Percentiles rank a stretch among this genome's conserved stretches.
These are phyloP conservation scores for Arthrinium phaeospermum DNA, from an alignment of 2,329 filamentous ascomycete species.

Conservation along the genomic window DNA sequence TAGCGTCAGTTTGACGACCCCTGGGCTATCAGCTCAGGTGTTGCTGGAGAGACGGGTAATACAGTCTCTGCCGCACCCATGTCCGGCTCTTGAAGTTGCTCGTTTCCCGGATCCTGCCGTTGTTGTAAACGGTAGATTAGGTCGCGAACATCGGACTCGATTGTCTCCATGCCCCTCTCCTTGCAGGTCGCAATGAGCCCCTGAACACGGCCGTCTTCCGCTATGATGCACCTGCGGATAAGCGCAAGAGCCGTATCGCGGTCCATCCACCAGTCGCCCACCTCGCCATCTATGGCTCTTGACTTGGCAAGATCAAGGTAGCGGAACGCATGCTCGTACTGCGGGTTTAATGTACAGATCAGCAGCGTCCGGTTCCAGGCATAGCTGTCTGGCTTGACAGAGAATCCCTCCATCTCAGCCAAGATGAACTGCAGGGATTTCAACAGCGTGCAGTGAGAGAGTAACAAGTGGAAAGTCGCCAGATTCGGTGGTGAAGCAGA, in stretches of 20 bases:
- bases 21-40: neutral
- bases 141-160: conserved; percentile 34
- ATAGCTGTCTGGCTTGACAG: conserved; percentile 35
- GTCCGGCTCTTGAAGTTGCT: neutral
- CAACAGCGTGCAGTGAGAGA: conserved; percentile 34
- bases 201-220: conserved; percentile 41
- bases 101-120: neutral
- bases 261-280: conserved; percentile 39
- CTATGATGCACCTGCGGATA: conserved; percentile 40
- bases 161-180: conserved; percentile 31
- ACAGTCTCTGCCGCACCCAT: neutral
- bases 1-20: neutral
- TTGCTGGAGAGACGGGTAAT: neutral
- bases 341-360: conserved; percentile 39
- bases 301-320: conserved; percentile 37
- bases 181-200: conserved; percentile 40
- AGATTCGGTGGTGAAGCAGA: conserved; percentile 42
- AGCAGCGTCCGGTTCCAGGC: conserved; percentile 42
- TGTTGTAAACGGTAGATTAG: conserved; percentile 26
- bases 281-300: conserved; percentile 23
- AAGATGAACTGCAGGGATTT: conserved; percentile 42
- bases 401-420: conserved; percentile 45
- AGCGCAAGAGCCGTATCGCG: conserved; percentile 40
- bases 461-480: conserved; percentile 43
- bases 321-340: conserved; percentile 41